These are phyloP conservation scores for Tricholoma furcatifolium DNA, from an alignment of 768 basidiomycete species.

Conservation along the genomic window DNA sequence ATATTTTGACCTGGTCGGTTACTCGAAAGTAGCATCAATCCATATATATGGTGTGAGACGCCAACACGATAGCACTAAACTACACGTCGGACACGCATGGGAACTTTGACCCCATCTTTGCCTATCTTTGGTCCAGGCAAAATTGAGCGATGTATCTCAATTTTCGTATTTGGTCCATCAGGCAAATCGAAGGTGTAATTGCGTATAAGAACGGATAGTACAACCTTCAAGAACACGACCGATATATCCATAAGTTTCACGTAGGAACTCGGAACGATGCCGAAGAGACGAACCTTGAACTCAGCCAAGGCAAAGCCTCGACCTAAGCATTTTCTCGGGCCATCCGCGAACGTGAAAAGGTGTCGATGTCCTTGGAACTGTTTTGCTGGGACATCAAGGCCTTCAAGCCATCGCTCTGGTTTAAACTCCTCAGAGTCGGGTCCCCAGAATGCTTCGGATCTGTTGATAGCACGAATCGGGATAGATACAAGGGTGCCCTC, in stretches of 20 bases:
- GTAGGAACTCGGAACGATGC: background rate
- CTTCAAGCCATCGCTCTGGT: slow-evolving; percentile 62
- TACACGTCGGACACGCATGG: slow-evolving; percentile 32
- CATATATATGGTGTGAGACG: background rate
- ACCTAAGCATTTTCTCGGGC: slow-evolving; percentile 50
- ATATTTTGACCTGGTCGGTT: no score
- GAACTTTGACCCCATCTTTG: slow-evolving; percentile 30
- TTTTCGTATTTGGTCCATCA: slow-evolving; percentile 37
- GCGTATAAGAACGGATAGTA: slow-evolving; percentile 42
- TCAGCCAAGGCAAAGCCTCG: slow-evolving; percentile 46
- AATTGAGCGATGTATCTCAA: slow-evolving; percentile 33
- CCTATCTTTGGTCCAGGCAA: slow-evolving; percentile 41
- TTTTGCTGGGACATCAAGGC: slow-evolving; percentile 29
- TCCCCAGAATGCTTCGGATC: slow-evolving; percentile 60
- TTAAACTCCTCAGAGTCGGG: slow-evolving; percentile 53
- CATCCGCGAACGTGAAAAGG: slow-evolving; percentile 51
- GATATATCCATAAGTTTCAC: background rate
- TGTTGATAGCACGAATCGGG: slow-evolving; percentile 47
- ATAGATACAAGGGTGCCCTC: slow-evolving; percentile 46
- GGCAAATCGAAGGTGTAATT: slow-evolving; percentile 40
- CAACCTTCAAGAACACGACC: slow-evolving; percentile 28
- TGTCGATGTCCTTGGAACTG: slow-evolving; percentile 50
- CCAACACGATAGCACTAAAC: slow-evolving; percentile 8
- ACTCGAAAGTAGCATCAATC: no score
- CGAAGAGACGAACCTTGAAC: slow-evolving; percentile 33